Conservation (phyloP, 2,329 filamentous ascomycete species). For the Colletotrichum sansevieriae region DNA sequence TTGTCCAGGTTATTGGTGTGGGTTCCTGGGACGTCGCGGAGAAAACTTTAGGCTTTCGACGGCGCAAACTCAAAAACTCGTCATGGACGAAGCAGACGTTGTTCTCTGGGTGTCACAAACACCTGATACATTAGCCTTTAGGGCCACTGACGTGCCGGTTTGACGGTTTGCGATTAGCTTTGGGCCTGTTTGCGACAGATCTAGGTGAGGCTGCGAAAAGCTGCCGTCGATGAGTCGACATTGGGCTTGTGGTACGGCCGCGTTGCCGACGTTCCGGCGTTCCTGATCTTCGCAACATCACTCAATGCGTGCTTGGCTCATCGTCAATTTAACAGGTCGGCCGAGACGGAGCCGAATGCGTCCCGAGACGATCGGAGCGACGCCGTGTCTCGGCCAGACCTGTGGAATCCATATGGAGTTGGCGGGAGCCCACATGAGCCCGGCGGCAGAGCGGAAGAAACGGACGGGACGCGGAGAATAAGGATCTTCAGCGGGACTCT, state of each 20-base stretch:
- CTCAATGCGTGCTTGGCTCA: neutral
- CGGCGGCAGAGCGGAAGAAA: constrained; percentile 29
- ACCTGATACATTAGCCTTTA: constrained; percentile 36
- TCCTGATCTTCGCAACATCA: neutral
- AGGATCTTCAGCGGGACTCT: constrained; percentile 1
- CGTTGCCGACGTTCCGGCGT: neutral
- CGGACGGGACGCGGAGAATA: constrained; percentile 12
- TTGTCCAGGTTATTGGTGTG: constrained; percentile 16
- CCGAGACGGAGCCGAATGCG: constrained; percentile 21
- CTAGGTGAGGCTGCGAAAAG: constrained; percentile 23
- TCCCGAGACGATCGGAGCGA: neutral
- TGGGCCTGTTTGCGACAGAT: constrained; percentile 15
- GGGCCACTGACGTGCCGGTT: constrained; percentile 22
- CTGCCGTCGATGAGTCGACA: constrained; percentile 18
- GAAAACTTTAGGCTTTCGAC: constrained; percentile 32
- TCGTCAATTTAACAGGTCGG: neutral
- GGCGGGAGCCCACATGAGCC: constrained; percentile 15
- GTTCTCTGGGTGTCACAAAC: constrained; percentile 1
- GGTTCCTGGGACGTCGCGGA: constrained; percentile 18
- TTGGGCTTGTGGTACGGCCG: neutral
- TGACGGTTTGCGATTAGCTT: constrained; percentile 27
- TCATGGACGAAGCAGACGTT: constrained; percentile 23
- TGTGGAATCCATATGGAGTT: constrained; percentile 7
- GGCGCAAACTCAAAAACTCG: constrained; percentile 34
- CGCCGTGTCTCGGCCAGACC: constrained; percentile 27